phyloP scores from a whole-genome alignment of 805 yeast genomes.

The Hyphopichia homilentoma region DNA sequence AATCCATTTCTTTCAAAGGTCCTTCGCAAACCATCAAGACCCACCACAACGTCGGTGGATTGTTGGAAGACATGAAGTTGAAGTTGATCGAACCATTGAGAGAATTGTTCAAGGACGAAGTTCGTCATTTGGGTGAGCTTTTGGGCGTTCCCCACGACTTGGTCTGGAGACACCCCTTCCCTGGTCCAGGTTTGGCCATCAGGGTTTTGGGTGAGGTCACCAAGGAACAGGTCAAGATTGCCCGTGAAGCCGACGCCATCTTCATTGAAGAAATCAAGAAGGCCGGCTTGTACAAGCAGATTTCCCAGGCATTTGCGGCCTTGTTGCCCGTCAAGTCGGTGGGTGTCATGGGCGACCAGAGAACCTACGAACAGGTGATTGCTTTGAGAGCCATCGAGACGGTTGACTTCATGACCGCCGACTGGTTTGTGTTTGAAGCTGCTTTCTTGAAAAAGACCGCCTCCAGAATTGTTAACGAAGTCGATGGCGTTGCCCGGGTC shows the following conservation, averaged over 20 bases:
- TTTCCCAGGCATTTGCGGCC: slow-evolving; percentile 97
- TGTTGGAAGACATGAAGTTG: slow-evolving; percentile 96
- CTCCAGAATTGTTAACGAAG: slow-evolving; percentile 96
- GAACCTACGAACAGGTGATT: slow-evolving; percentile 98
- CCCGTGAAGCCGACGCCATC: slow-evolving; percentile 94
- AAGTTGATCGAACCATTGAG: slow-evolving; percentile 97
- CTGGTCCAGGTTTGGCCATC: slow-evolving; percentile 99
- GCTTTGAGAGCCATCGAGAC: slow-evolving; percentile 98
- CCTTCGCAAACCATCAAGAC: slow-evolving; percentile 99
- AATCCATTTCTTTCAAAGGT: slow-evolving; percentile 97
- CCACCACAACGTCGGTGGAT: slow-evolving; percentile 98
- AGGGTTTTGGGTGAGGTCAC: slow-evolving; percentile 97
- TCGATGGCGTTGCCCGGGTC: slow-evolving; percentile 98
- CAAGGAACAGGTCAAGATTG: slow-evolving; percentile 87
- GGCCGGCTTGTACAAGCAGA: slow-evolving; percentile 88
- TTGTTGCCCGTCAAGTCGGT: slow-evolving; percentile 96
- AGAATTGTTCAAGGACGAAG: slow-evolving; percentile 98
- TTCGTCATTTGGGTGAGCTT: slow-evolving; percentile 90
- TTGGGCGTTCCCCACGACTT: slow-evolving; percentile 94
- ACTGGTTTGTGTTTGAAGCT: slow-evolving; percentile 95
- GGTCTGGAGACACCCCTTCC: slow-evolving; percentile 99
- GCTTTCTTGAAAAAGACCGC: slow-evolving; percentile 88
- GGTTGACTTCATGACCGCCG: slow-evolving; percentile 98
- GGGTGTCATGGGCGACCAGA: slow-evolving; percentile 99
- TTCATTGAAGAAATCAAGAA: slow-evolving; percentile 93